phyloP scores from a whole-genome alignment of 225 moss, liverwort and hornwort genomes.

The Thuidium tamariscinum region DNA sequence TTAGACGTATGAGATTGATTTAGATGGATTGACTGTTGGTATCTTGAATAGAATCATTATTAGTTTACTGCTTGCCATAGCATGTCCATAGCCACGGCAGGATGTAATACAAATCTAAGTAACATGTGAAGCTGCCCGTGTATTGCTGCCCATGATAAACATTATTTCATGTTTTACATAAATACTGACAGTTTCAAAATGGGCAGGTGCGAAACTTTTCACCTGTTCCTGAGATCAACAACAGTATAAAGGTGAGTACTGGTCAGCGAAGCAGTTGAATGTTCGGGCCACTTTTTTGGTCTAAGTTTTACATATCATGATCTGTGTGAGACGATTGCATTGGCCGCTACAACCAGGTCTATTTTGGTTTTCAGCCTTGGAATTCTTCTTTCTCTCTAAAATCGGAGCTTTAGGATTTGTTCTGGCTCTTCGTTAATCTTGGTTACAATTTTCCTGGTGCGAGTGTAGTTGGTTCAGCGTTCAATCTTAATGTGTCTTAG shows the following conservation, averaged over 20 bases:
- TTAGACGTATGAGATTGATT: neutral
- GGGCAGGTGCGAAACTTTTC: conserved; percentile 71
- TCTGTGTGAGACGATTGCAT: neutral
- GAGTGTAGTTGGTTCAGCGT: neutral
- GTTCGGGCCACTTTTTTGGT: neutral
- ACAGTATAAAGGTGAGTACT: conserved; percentile 69
- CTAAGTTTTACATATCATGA: neutral
- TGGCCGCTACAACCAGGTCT: neutral
- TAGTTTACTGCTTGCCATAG: neutral
- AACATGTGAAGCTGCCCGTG: neutral
- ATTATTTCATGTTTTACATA: neutral
- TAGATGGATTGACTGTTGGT: neutral
- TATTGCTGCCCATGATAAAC: conserved; percentile 48
- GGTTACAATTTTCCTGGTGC: neutral
- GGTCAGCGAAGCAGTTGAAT: neutral
- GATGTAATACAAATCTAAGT: neutral
- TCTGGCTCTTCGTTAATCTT: neutral
- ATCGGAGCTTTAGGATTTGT: neutral
- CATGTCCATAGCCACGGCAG: neutral
- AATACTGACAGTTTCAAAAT: neutral
- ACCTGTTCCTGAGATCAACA: conserved; percentile 75
- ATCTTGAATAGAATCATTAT: neutral
- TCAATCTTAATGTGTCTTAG: neutral
- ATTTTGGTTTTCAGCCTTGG: neutral
- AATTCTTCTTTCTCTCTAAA: neutral